These are phyloP conservation scores for Pseudocercospora fuligena DNA, from an alignment of 2,329 filamentous ascomycete species.

Conservation along the genomic window DNA sequence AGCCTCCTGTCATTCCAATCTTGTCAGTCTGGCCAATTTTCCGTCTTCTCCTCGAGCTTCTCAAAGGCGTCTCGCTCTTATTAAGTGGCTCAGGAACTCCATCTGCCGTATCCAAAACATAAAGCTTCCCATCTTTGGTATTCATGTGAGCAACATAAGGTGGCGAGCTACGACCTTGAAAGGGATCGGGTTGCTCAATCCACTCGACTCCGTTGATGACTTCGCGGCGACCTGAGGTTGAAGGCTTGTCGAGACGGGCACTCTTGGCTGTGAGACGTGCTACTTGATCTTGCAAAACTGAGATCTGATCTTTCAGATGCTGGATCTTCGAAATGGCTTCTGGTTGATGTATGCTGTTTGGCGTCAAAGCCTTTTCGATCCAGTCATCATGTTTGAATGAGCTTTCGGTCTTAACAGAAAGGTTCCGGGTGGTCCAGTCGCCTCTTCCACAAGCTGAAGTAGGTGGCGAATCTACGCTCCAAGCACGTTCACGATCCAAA, in stretches of 20 bases:
- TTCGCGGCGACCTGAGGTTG: not conserved
- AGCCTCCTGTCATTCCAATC: not conserved
- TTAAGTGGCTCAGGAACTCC: not conserved
- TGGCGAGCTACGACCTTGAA: slow-evolving; percentile 4
- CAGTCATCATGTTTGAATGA: not conserved
- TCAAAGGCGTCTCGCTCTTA: not conserved
- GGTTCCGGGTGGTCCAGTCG: not conserved
- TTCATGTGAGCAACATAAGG: not conserved
- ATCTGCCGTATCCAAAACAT: not conserved
- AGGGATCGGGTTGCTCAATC: not conserved
- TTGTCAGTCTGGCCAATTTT: not conserved
- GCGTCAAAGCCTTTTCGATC: not conserved
- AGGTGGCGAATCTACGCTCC: not conserved
- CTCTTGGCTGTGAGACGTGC: not conserved
- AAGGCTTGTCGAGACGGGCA: not conserved
- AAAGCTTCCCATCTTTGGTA: not conserved
- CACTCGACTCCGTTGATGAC: not conserved
- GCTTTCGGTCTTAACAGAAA: not conserved
- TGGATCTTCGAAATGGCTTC: not conserved
- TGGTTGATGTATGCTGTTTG: not conserved
- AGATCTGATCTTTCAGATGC: not conserved
- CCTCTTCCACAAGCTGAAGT: not conserved
- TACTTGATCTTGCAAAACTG: not conserved
- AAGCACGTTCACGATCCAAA: not conserved
- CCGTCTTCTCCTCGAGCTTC: not conserved